Base-by-base conservation (phyloP, 2,329 filamentous ascomycete genomes). In the Aspergillus flavus region DNA sequence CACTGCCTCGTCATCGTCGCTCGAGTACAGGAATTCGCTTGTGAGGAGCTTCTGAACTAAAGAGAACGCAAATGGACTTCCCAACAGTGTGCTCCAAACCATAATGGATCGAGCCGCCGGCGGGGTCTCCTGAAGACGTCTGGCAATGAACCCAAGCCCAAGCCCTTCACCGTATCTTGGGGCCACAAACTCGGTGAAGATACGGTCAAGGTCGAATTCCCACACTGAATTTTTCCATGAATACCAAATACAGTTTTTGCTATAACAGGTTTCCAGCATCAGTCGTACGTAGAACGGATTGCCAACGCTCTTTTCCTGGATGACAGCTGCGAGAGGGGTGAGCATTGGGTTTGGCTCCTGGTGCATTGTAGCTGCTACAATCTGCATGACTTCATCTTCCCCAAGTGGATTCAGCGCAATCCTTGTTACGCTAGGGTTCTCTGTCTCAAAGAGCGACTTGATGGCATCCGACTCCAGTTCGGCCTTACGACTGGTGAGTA, bases 201-300 rank as follows among this genome's bases (percentile, higher is more conserved):
- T 87, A 67, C 86, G 88, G 76, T 97, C 93, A 12, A 97, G 80
- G 72, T 96, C 91, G 74, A 90, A 97, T 52, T 90, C 85, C 94
- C 94, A 98, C 53, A 86, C 85, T 54, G 89, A 91, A 67, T 90
- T 87, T 69, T 88, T 89, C 84, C 95, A 97, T 65, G 93, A 93
- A 76, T 96, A 97, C 86, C 89, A 96, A 57, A 97, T 91, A 75
- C 92, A 96, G 68, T 90, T 90, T 73, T 92, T 95, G 46, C 92
- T 88, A 75, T 96, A 89, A 74, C 92, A 96, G 3, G 91, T 90
- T 72, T 92, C 92, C 5, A 97, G 85, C 86, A 97, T 96, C 78
- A 97, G 92, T 61, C 92, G 86, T 76, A 97, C 91, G 72, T 95
- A 96, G 72, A 97, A 97, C 0, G 93, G 90, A 65, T 96, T 97